Evolutionary conservation across 164 flowering plant genomes (phyloP), one percentile per base, ranked within the genome.

Genomic region (Brasenia schreberi): DNA sequence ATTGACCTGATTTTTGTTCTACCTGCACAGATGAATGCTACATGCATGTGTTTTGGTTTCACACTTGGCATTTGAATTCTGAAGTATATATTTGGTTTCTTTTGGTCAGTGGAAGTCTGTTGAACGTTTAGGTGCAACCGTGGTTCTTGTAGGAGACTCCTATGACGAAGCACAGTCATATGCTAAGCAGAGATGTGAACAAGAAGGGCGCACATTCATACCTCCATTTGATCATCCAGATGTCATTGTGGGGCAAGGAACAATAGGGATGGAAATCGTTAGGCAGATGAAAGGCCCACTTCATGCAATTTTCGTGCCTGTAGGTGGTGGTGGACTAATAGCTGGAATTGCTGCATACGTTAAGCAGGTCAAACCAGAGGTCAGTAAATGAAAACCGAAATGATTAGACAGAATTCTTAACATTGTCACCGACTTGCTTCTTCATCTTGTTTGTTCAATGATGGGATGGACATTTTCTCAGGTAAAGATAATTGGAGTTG

Each of bases 171-270:
- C 98, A 45, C 97, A 95, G 70, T 75, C 92, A 9, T 88, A 92
- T 79, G 99, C 99, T 53, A 90, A 87, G 56, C 77, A 81, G 61
- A 70, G 84, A 42, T 84, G 77, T 42, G 76, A 69, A 70, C 81
- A 85, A 74, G 99, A 95, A 61, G 86, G 89, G 6, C 87, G 86
- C 9, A 83, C 89, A 44, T 95, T 95, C 69, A 72, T 95, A 56
- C 98, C 97, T 65, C 96, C 97, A 49, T 95, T 95, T 75, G 99
- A 95, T 79, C 96, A 95, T 72, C 97, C 98, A 4, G 97, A 95
- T 72, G 80, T 95, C 64, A 95, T 95, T 63, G 69, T 63, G 67
- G 98, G 99, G 7, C 98, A 92, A 70, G 99, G 98, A 66, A 95
- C 99, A 2, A 76, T 95, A 60, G 99, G 99, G 56, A 88, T 92